These are phyloP conservation scores for Sporothrix humicola DNA, from an alignment of 2,329 filamentous ascomycete species.

Conservation along the genomic window DNA sequence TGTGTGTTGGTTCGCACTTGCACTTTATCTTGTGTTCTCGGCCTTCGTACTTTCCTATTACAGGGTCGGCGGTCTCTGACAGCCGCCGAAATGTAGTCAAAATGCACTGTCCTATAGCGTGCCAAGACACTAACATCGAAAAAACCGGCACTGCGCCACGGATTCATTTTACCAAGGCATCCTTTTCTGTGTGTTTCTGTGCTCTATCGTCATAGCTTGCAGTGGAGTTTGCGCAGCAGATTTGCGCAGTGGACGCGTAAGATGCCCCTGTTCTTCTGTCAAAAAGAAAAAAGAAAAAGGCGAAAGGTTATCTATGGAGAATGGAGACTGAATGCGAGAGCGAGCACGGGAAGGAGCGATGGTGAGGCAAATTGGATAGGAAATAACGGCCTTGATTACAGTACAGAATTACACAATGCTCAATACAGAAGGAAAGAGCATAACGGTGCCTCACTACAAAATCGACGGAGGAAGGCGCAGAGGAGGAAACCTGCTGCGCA, in stretches of 20 bases:
- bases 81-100: not conserved
- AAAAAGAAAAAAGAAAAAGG: no score
- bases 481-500: conserved; percentile 28
- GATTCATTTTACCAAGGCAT: not conserved
- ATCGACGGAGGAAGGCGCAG: not conserved
- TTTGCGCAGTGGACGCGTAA: conserved; percentile 15
- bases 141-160: conserved; percentile 25
- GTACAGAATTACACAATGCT: no score
- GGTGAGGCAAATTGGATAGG: not conserved
- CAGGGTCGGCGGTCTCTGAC: not conserved
- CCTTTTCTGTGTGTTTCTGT: no score
- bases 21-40: not conserved
- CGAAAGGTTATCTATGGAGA: not conserved
- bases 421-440: not conserved
- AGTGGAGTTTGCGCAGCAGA: not conserved
- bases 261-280: not conserved
- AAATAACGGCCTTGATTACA: not conserved
- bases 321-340: conserved; percentile 1
- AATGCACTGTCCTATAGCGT: not conserved
- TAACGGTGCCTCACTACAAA: not conserved
- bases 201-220: not conserved
- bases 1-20: not conserved
- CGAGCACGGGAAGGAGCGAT: conserved; percentile 10
- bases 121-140: conserved; percentile 30
- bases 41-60: not conserved